These are phyloP conservation scores for Penicillium sp. DNA, from an alignment of 2,329 filamentous ascomycete species.

Conservation along the genomic window DNA sequence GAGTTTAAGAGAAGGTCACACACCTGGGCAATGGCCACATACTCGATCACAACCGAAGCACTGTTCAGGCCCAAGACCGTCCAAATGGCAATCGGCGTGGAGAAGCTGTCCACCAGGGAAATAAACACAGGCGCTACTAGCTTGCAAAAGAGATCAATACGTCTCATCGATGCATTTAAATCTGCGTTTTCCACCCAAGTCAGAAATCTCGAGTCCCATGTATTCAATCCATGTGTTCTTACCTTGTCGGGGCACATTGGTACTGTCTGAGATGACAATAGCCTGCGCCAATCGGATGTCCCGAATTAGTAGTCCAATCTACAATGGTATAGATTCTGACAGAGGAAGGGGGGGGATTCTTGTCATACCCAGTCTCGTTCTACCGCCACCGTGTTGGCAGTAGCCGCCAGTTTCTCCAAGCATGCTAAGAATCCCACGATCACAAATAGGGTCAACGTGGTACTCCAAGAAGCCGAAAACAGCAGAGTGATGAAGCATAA, in stretches of 20 bases:
- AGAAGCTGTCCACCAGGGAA: conserved; percentile 47
- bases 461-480: conserved; percentile 1
- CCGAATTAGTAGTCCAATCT: too few relatives aligned
- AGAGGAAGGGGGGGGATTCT: too few relatives aligned
- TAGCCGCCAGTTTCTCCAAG: conserved; percentile 64
- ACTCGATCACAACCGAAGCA: conserved; percentile 40
- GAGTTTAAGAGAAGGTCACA: not conserved
- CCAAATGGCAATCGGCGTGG: conserved; percentile 47
- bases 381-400: conserved; percentile 65
- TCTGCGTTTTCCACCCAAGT: conserved; percentile 23
- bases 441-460: conserved; percentile 29
- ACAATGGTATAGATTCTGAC: too few relatives aligned
- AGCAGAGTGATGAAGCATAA: conserved; percentile 44
- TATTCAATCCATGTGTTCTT: not conserved
- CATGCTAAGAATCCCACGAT: conserved; percentile 57
- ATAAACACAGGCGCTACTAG: conserved; percentile 54
- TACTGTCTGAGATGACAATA: conserved; percentile 31
- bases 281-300: too few relatives aligned
- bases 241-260: conserved; percentile 44
- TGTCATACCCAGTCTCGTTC: conserved; percentile 68
- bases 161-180: conserved; percentile 55
- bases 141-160: conserved; percentile 59
- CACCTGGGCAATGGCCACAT: conserved; percentile 39
- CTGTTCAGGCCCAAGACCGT: conserved; percentile 48
- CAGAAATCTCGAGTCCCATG: conserved; percentile 27